Conservation (phyloP, 2,329 filamentous ascomycete genomes). For the Zasmidium angulare region DNA sequence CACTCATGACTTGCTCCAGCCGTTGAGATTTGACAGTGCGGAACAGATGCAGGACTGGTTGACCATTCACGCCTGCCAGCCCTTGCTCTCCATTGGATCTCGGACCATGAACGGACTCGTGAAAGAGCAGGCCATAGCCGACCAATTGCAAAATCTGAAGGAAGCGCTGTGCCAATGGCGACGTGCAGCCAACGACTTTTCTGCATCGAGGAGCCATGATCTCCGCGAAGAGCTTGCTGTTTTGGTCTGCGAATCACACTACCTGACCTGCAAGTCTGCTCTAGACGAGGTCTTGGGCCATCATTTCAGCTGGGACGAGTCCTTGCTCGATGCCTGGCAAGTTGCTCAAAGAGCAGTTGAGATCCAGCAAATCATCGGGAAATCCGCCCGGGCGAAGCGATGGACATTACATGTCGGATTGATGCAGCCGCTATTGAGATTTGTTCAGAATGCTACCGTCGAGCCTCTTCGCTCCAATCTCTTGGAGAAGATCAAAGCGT, state of each 20-base stretch:
- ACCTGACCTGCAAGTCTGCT: neutral
- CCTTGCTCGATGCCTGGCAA: neutral
- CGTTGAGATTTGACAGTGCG: neutral
- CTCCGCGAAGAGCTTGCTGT: neutral
- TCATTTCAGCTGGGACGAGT: neutral
- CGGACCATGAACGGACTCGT: neutral
- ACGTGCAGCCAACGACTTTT: neutral
- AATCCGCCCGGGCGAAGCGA: neutral
- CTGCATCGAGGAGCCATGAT: neutral
- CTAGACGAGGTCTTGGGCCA: neutral
- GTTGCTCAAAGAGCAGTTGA: neutral
- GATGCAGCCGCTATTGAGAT: neutral
- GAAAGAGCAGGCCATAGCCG: neutral
- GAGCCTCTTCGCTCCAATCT: neutral
- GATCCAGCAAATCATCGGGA: neutral
- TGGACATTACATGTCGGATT: neutral
- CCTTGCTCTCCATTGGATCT: neutral
- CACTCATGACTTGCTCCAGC: neutral
- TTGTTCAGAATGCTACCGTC: neutral
- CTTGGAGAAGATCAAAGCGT: neutral
- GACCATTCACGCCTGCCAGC: neutral
- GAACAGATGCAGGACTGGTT: neutral
- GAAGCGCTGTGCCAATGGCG: neutral
- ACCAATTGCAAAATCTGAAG: neutral
- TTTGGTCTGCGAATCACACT: neutral